These are phyloP conservation scores for Pseudotsuga menziesii DNA, from an alignment of 75 land plant species.

Conservation along the genomic window DNA sequence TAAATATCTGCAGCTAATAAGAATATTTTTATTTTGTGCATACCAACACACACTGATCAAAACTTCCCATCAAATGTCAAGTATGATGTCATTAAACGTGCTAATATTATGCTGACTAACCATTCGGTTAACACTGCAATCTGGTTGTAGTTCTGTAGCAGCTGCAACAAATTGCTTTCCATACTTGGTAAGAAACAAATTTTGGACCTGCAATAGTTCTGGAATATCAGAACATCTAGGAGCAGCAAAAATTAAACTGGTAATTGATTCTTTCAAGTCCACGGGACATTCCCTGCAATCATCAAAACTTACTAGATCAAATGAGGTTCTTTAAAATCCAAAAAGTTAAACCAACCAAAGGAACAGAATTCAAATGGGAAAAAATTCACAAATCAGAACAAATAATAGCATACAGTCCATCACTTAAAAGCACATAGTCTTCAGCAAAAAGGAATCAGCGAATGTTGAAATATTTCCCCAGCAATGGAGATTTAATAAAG, in stretches of 20 bases:
- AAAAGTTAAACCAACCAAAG: too few relatives aligned
- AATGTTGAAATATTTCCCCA: too few relatives aligned
- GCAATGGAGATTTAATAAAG: too few relatives aligned
- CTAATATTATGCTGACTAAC: background rate
- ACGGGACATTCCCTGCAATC: conserved; percentile 65
- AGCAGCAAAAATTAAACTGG: conserved; percentile 91
- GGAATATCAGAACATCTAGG: conserved; percentile 87
- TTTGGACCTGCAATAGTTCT: conserved; percentile 72
- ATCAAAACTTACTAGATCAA: background rate
- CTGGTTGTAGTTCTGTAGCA: conserved; percentile 83
- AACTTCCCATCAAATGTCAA: background rate
- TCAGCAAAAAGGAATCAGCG: too few relatives aligned
- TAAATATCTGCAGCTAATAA: background rate
- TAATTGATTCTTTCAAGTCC: conserved; percentile 89
- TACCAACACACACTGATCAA: too few relatives aligned
- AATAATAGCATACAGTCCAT: too few relatives aligned
- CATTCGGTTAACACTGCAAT: conserved; percentile 91
- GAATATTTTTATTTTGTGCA: background rate
- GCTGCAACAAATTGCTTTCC: conserved; percentile 91
- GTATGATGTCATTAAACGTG: background rate
- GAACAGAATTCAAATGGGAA: too few relatives aligned
- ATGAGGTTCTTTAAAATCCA: too few relatives aligned
- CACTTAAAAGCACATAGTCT: too few relatives aligned
- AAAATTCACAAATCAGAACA: too few relatives aligned
- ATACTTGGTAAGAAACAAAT: conserved; percentile 76